phyloP scores from a whole-genome alignment of 2,329 filamentous ascomycete genomes.

The Xylariomycetidae sp. region DNA sequence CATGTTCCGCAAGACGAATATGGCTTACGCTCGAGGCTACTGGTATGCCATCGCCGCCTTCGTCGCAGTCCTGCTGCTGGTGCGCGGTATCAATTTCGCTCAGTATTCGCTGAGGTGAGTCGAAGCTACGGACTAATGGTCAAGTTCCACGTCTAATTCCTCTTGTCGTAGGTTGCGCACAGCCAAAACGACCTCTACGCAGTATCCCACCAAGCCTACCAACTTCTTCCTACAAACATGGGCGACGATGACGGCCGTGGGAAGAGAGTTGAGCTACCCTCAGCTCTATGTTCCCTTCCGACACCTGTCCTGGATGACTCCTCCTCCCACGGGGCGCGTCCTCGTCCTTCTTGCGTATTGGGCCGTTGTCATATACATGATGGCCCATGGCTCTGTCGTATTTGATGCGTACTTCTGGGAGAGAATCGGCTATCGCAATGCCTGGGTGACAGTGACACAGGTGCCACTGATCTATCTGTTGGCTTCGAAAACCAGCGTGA shows the following conservation, averaged over 20 bases:
- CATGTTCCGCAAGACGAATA: slow-evolving; percentile 40
- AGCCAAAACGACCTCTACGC: slow-evolving; percentile 35
- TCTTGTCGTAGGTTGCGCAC: slow-evolving; percentile 37
- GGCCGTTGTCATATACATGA: slow-evolving; percentile 53
- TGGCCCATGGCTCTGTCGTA: slow-evolving; percentile 41
- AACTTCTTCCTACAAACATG: slow-evolving; percentile 42
- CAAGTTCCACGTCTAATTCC: slow-evolving; percentile 1
- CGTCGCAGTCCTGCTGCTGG: slow-evolving; percentile 33
- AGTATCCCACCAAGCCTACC: slow-evolving; percentile 47
- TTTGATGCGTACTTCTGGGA: slow-evolving; percentile 55
- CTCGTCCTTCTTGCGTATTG: slow-evolving; percentile 51
- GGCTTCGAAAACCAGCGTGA: slow-evolving; percentile 50
- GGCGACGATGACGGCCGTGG: slow-evolving; percentile 53
- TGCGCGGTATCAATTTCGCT: slow-evolving; percentile 38
- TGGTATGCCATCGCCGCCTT: slow-evolving; percentile 54
- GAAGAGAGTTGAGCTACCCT: slow-evolving; percentile 51
- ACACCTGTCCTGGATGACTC: slow-evolving; percentile 49
- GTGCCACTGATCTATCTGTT: slow-evolving; percentile 59
- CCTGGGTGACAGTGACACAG: slow-evolving; percentile 60
- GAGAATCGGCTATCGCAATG: slow-evolving; percentile 61
- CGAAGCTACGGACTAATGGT: not conserved
- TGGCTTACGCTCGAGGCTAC: slow-evolving; percentile 46
- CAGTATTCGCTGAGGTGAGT: slow-evolving; percentile 37
- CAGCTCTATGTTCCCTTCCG: slow-evolving; percentile 43
- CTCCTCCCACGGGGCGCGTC: slow-evolving; percentile 51